A percentile compares a stretch with the other conserved stretches of the same genome.
Conservation (phyloP, 495 filamentous ascomycete genomes). For the Bombardia bombarda region DNA sequence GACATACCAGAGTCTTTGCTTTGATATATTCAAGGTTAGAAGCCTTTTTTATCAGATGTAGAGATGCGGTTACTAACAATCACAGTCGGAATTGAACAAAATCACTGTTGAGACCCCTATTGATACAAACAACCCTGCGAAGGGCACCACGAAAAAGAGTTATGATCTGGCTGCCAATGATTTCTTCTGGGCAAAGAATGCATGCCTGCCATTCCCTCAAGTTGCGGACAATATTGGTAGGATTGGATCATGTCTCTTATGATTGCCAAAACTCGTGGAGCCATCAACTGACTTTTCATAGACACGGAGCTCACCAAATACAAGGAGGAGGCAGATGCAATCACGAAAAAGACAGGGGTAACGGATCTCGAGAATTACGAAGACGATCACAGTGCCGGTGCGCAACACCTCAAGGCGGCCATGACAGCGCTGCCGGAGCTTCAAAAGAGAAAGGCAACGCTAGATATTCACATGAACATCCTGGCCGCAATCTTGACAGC, state of each 20-base stretch:
- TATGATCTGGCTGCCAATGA: constrained; percentile 89
- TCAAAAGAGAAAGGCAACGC: constrained; percentile 77
- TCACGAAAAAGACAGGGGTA: constrained; percentile 91
- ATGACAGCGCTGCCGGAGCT: constrained; percentile 90
- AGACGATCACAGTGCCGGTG: constrained; percentile 77
- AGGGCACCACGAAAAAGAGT: constrained; percentile 65
- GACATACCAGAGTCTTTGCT: constrained; percentile 95
- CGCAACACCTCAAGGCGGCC: constrained; percentile 90
- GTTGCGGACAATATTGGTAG: constrained; percentile 81
- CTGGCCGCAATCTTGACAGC: constrained; percentile 20
- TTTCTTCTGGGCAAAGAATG: constrained; percentile 96
- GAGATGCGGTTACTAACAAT: too few species aligned
- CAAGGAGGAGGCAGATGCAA: constrained; percentile 88
- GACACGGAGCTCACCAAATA: constrained; percentile 74
- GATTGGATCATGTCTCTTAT: background rate
- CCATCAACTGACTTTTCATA: constrained; percentile 1
- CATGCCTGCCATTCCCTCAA: constrained; percentile 87
- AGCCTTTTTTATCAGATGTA: too few species aligned
- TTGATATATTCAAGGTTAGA: constrained; percentile 64
- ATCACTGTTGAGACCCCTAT: constrained; percentile 81
- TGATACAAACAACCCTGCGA: constrained; percentile 66
- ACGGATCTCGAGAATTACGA: constrained; percentile 90
- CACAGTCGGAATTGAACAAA: constrained; percentile 58
- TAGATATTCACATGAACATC: constrained; percentile 97
- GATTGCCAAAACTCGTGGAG: too few species aligned